These are phyloP conservation scores for Emiliania huxleyi DNA, from an alignment of 78 protist genomes.

Conservation along the genomic window DNA sequence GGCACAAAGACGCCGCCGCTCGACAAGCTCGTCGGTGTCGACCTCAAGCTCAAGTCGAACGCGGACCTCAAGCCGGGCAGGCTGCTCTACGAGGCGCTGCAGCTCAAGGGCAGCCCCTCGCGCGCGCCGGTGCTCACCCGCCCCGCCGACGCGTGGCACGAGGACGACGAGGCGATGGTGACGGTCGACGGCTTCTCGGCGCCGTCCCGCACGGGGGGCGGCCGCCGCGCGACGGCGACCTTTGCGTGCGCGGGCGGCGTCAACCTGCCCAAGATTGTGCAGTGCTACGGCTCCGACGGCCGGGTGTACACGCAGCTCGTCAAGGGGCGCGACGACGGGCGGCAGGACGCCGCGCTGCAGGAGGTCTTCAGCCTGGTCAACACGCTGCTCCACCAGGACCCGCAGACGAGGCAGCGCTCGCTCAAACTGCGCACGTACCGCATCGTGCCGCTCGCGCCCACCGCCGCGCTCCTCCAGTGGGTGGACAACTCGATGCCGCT, in stretches of 20 bases:
- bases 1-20: neutral
- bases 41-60: neutral
- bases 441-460: conserved; percentile 78
- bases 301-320: conserved; percentile 15
- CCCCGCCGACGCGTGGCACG: neutral
- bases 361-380: conserved; percentile 77
- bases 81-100: neutral
- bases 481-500: conserved; percentile 62
- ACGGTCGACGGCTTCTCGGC: neutral
- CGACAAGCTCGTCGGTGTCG: neutral
- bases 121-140: neutral
- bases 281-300: conserved; percentile 63
- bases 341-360: conserved; percentile 89
- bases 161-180: neutral
- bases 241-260: conserved; percentile 60
- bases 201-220: neutral
- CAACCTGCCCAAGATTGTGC: conserved; percentile 64
- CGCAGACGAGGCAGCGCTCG: neutral
- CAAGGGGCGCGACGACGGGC: conserved; percentile 74
- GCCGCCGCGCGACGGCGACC: neutral
- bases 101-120: neutral
- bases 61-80: neutral
- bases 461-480: conserved; percentile 75
- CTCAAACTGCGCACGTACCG: conserved; percentile 67
- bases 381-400: neutral